Evolutionary conservation across 176 grass and related monocot species (phyloP).

Genomic region (Oryza longistaminata): DNA sequence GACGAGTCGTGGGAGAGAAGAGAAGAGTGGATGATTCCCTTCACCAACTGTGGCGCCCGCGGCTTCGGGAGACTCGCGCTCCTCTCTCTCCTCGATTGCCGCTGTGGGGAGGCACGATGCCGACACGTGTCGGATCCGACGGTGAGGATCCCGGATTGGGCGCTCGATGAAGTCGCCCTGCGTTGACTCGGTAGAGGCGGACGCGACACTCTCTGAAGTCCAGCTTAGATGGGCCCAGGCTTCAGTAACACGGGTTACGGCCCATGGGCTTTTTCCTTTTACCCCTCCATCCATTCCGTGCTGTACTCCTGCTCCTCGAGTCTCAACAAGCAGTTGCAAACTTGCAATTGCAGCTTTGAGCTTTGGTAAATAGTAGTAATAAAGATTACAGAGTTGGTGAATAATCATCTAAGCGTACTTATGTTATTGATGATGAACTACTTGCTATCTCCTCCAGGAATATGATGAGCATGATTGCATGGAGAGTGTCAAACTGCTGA

Average conservation of each 20-base stretch:
- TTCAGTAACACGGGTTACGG: background rate
- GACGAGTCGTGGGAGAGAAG: background rate
- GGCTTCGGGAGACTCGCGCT: background rate
- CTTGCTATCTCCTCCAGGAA: background rate
- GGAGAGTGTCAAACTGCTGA: background rate
- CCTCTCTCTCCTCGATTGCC: background rate
- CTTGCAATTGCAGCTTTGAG: too few relatives aligned
- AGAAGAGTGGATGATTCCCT: background rate
- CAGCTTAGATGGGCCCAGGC: too few relatives aligned
- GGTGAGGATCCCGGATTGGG: slow-evolving; percentile 25
- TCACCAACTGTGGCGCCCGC: background rate
- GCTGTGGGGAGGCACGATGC: background rate
- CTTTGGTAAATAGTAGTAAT: too few relatives aligned
- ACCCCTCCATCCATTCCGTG: background rate
- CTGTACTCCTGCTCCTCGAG: too few relatives aligned
- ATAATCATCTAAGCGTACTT: too few relatives aligned
- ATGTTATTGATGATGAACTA: background rate
- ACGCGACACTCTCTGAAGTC: background rate
- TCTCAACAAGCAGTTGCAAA: too few relatives aligned
- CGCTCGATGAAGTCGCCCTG: slow-evolving; percentile 14
- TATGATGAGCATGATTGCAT: background rate
- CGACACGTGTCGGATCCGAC: background rate
- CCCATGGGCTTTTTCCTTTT: background rate
- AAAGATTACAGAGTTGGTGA: too few relatives aligned
- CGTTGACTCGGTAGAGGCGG: slow-evolving; percentile 33